phyloP scores from a whole-genome alignment of 192 early-diverging fungal species.

The Linnemannia zychae region DNA sequence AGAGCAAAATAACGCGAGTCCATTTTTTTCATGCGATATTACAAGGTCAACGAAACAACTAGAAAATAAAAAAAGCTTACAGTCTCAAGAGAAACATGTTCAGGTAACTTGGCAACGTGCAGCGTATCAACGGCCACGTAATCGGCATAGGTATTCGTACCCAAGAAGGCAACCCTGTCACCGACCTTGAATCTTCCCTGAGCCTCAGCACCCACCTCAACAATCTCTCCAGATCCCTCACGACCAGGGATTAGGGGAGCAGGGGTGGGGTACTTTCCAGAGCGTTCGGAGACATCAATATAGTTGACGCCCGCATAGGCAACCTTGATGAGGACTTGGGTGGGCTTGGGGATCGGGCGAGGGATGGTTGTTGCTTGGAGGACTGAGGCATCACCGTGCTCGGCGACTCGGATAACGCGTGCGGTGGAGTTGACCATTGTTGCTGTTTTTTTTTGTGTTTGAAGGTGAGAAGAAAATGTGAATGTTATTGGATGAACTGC shows the following conservation, averaged over 20 bases:
- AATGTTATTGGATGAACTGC: not conserved
- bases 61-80: slow-evolving; percentile 10
- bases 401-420: slow-evolving; percentile 60
- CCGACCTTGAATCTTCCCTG: slow-evolving; percentile 74
- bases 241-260: slow-evolving; percentile 78
- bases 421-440: slow-evolving; percentile 21
- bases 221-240: slow-evolving; percentile 85
- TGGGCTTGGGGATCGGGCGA: slow-evolving; percentile 55
- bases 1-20: slow-evolving; percentile 41
- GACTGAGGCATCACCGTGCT: slow-evolving; percentile 67
- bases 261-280: slow-evolving; percentile 74
- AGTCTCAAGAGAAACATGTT: slow-evolving; percentile 5
- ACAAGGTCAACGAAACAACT: not conserved
- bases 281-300: slow-evolving; percentile 90
- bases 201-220: slow-evolving; percentile 68
- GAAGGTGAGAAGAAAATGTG: not conserved
- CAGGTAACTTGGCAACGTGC: slow-evolving; percentile 55
- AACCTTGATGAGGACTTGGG: slow-evolving; percentile 79
- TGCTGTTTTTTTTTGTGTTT: not conserved
- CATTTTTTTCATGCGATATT: slow-evolving; percentile 42
- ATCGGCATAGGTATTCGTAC: slow-evolving; percentile 77
- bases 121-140: slow-evolving; percentile 64
- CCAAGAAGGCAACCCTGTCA: slow-evolving; percentile 83
- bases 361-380: slow-evolving; percentile 62
- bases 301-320: slow-evolving; percentile 84